These are phyloP conservation scores for Ceratocystis cubensis DNA, from an alignment of 2,329 filamentous ascomycete species.

Conservation along the genomic window DNA sequence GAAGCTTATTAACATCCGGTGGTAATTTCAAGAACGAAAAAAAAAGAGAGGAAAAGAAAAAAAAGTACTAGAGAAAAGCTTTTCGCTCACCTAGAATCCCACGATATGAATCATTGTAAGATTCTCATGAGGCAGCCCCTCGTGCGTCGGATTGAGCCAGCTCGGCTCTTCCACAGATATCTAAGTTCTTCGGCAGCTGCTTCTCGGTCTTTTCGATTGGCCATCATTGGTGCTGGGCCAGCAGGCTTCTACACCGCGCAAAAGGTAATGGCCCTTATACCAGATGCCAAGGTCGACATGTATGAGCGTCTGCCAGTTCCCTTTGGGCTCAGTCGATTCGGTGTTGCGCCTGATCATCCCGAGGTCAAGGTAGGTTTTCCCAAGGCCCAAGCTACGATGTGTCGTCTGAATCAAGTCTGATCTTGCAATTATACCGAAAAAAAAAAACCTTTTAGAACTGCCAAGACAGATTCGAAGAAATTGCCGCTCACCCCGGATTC, in stretches of 20 bases:
- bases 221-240: slow-evolving; percentile 83
- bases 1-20: background rate
- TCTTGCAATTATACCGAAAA: background rate
- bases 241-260: slow-evolving; percentile 94
- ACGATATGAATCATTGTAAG: background rate
- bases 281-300: slow-evolving; percentile 73
- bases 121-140: background rate
- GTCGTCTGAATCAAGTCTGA: background rate
- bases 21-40: too few species aligned
- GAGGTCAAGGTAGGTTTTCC: slow-evolving; percentile 69
- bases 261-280: slow-evolving; percentile 63
- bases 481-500: slow-evolving; percentile 70
- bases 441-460: slow-evolving; percentile 54
- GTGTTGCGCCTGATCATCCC: slow-evolving; percentile 95
- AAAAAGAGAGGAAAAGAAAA: too few species aligned
- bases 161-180: background rate
- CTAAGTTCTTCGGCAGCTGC: slow-evolving; percentile 22
- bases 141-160: background rate
- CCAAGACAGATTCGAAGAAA: slow-evolving; percentile 82
- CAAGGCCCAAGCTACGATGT: background rate
- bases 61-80: background rate
- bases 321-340: slow-evolving; percentile 82
- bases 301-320: slow-evolving; percentile 89
- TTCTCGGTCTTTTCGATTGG: slow-evolving; percentile 57
- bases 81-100: background rate